Percentiles rank a stretch among this genome's conserved stretches.
phyloP scores from a whole-genome alignment of 192 early-diverging fungal species.

The Podochytrium sp. region DNA sequence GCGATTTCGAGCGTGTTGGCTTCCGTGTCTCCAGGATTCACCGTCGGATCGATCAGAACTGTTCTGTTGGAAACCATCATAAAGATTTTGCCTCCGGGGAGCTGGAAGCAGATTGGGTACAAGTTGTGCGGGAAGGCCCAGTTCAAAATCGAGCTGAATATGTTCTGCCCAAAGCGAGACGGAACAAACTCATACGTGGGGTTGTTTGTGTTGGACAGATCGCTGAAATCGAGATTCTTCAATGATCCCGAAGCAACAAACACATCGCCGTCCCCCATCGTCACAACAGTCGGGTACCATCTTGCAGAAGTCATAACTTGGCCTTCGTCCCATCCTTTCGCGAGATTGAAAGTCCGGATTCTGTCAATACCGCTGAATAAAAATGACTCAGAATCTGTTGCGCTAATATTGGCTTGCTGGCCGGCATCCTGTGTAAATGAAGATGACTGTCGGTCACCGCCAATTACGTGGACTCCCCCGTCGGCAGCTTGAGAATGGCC shows the following conservation, averaged over 20 bases:
- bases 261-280: conserved; percentile 2
- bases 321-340: conserved; percentile 21
- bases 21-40: conserved; percentile 18
- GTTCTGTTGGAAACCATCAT: conserved; percentile 32
- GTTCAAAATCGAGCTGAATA: background rate
- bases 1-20: background rate
- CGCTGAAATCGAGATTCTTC: conserved; percentile 36
- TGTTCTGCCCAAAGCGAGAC: background rate
- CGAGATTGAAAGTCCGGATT: conserved; percentile 17
- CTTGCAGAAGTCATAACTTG: conserved; percentile 31
- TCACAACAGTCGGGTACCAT: conserved; percentile 27
- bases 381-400: background rate
- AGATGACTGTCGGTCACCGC: conserved; percentile 37
- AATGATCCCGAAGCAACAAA: conserved; percentile 30
- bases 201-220: conserved; percentile 34
- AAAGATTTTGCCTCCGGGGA: conserved; percentile 32
- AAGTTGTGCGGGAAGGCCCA: conserved; percentile 34
- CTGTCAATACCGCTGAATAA: conserved; percentile 31
- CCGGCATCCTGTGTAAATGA: background rate
- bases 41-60: conserved; percentile 26
- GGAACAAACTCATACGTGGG: conserved; percentile 52
- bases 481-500: conserved; percentile 45
- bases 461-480: conserved; percentile 40
- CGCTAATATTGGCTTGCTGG: background rate
- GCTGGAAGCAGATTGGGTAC: conserved; percentile 18